Evolutionary conservation across 805 yeast species (phyloP), one percentile per base, ranked within the genome.

Genomic region (Saccharomycopsis olivae): DNA sequence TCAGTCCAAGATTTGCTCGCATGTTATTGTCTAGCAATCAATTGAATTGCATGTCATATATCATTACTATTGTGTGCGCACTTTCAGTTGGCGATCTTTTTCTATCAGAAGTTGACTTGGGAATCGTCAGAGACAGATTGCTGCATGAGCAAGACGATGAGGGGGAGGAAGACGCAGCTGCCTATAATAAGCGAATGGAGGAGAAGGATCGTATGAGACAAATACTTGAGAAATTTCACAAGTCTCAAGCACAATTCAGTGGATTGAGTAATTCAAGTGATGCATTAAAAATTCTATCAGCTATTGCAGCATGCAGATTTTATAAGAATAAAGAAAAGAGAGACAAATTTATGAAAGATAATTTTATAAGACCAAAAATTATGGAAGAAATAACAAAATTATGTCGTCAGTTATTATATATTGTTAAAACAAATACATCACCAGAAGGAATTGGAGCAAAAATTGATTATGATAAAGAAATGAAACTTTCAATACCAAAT

Each of bases 81-180:
- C 61, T 92, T 24, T 79, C 96, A 0, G 96, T 92, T 33, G 96
- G 96, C 4, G 94, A 88, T 52, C 95, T 95, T 13, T 87, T 86
- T 51, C 59, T 84, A 25, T 68, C 67, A 30, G 94, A 82, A 54
- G 72, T 71, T 47, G 96, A 84, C 52, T 55, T 84, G 9, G 89
- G 92, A 1, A 62, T 80, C 20, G 54, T 50, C 31, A 51, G 52
- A 20, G 36, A 38, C 14, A 38, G 33, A 18, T 47, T 50, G 29
- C n/a, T n/a, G n/a, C n/a, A n/a, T n/a, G 41, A 40, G 24, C 38
- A 20, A 5, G 25, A 30, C 20, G 39, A 38, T 14, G 48, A 42
- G 17, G 46, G 53, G 16, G 58, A 54, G 1, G 60, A 55, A 10
- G 39, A 16, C 21, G 66, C 57, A n/a, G 60, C 53, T 11, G 68